Conservation (phyloP, 2,329 filamentous ascomycete genomes). For the Colletotrichum chrysophilum region DNA sequence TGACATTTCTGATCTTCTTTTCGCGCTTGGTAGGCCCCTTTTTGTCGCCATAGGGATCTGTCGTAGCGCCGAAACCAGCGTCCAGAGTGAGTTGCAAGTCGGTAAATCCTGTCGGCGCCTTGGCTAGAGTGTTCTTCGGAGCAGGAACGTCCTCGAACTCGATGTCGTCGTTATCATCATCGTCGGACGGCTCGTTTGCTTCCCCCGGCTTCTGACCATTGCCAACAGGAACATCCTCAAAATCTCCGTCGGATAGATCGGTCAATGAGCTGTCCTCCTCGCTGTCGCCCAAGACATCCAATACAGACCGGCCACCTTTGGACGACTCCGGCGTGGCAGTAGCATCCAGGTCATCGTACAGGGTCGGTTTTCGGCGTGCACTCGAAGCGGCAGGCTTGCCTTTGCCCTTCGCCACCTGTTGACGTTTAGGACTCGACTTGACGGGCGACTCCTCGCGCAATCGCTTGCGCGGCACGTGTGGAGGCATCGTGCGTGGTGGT, state of each 20-base stretch:
- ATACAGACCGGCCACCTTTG: slow-evolving; percentile 44
- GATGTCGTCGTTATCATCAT: slow-evolving; percentile 66
- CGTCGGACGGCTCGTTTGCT: slow-evolving; percentile 33
- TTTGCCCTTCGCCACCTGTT: slow-evolving; percentile 13
- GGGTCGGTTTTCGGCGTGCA: slow-evolving; percentile 55
- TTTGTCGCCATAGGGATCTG: slow-evolving; percentile 68
- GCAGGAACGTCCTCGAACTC: slow-evolving; percentile 64
- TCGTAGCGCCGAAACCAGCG: slow-evolving; percentile 60
- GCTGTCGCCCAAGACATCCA: slow-evolving; percentile 49
- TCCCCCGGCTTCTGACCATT: slow-evolving; percentile 51
- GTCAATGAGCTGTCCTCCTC: slow-evolving; percentile 55
- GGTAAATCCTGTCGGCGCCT: slow-evolving; percentile 58
- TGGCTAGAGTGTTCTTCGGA: slow-evolving; percentile 41
- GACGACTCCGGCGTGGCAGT: slow-evolving; percentile 47
- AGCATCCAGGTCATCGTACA: slow-evolving; percentile 67
- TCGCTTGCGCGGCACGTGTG: slow-evolving; percentile 71
- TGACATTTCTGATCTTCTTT: slow-evolving; percentile 75
- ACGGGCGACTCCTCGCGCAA: slow-evolving; percentile 44
- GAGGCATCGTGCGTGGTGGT: slow-evolving; percentile 61
- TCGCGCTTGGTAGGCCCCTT: slow-evolving; percentile 89
- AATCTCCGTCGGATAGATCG: slow-evolving; percentile 62
- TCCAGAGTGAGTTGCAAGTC: slow-evolving; percentile 78
- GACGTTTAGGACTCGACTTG: slow-evolving; percentile 25
- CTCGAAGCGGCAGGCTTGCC: not conserved
- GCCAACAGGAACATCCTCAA: slow-evolving; percentile 48